Conservation (phyloP, 805 yeast species). For the Suhomyces prunicola region DNA sequence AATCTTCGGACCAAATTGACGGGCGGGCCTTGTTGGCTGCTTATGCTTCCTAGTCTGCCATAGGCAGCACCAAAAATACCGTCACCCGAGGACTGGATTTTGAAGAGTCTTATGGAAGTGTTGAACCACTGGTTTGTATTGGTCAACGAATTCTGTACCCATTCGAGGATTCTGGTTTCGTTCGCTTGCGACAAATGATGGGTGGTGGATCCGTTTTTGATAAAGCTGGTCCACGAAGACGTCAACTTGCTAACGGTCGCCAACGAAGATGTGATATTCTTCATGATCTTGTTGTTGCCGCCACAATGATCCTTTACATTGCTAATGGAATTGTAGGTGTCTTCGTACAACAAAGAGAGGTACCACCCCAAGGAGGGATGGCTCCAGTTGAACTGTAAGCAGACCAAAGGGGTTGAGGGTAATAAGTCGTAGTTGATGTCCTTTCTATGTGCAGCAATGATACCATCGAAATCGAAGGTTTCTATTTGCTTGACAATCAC, state of each 20-base stretch:
- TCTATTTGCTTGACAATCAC: constrained; percentile 42
- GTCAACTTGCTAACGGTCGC: constrained; percentile 39
- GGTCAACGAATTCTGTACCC: constrained; percentile 28
- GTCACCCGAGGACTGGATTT: constrained; percentile 27
- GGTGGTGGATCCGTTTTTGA: constrained; percentile 6
- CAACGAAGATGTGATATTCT: constrained; percentile 34
- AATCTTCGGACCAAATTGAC: constrained; percentile 47
- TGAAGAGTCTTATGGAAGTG: constrained; percentile 50
- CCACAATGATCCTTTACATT: constrained; percentile 19
- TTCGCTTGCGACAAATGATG: constrained; percentile 5
- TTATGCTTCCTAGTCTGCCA: constrained; percentile 10
- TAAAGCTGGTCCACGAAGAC: constrained; percentile 37
- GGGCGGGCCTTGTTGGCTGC: constrained; percentile 28
- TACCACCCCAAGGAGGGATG: constrained; percentile 72
- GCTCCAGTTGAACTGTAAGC: constrained; percentile 61
- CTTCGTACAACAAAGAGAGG: constrained; percentile 59
- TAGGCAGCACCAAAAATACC: constrained; percentile 17
- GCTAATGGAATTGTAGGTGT: constrained; percentile 38
- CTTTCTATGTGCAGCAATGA: constrained; percentile 18
- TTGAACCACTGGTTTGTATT: constrained; percentile 51
- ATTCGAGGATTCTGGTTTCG: constrained; percentile 14
- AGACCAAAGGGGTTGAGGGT: constrained; percentile 39
- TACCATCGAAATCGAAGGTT: constrained; percentile 25
- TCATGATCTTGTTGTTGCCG: constrained; percentile 33
- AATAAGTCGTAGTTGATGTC: constrained; percentile 42